These are phyloP conservation scores for Sanguinoderma infundibulare DNA, from an alignment of 1,284 basidiomycete species.

Conservation along the genomic window DNA sequence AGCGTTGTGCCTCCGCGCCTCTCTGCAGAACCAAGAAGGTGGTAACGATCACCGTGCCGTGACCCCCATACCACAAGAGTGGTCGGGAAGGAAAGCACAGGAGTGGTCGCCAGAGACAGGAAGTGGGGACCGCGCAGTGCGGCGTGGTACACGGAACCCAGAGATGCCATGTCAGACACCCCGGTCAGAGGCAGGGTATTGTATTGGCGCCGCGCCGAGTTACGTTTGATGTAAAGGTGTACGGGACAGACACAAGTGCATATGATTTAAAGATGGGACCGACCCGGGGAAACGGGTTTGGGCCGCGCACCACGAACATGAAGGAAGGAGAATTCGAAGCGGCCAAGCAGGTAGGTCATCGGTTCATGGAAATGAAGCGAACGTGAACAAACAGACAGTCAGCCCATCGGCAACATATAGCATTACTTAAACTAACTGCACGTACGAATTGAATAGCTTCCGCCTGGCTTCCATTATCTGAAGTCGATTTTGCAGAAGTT, in stretches of 20 bases:
- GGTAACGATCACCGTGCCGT: background rate
- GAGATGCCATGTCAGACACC: background rate
- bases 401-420: background rate
- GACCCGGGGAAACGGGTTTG: background rate
- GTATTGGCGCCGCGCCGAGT: background rate
- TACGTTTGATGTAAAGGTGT: background rate
- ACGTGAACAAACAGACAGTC: background rate
- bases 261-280: background rate
- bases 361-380: background rate
- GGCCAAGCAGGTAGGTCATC: too few species aligned
- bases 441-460: slow-evolving; percentile 53
- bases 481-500: slow-evolving; percentile 40
- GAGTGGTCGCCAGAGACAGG: too few species aligned
- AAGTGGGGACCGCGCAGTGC: too few species aligned
- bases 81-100: too few species aligned
- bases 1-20: slow-evolving; percentile 54
- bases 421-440: slow-evolving; percentile 3
- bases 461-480: slow-evolving; percentile 42
- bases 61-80: too few species aligned
- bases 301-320: background rate
- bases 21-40: slow-evolving; percentile 37
- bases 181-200: background rate
- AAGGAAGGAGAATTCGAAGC: background rate
- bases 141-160: background rate
- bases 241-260: background rate